Conservation (phyloP, 768 basidiomycete genomes). For the Leccinellum luteum region DNA sequence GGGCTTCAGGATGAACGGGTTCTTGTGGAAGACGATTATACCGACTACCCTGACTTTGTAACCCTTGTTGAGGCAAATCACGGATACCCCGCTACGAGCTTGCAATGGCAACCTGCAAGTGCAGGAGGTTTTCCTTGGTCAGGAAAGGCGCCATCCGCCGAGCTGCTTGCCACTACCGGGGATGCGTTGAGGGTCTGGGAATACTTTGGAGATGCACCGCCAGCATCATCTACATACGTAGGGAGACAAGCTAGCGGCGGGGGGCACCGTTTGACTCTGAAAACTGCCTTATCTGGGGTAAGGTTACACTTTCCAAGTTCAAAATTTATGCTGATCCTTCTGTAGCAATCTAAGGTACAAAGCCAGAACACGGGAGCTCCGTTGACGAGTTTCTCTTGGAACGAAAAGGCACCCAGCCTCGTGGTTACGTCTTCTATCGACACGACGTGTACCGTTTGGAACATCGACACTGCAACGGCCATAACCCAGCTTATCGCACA, state of each 20-base stretch:
- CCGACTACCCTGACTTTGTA: slow-evolving; percentile 82
- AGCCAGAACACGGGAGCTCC: slow-evolving; percentile 82
- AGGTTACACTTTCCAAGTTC: slow-evolving; percentile 29
- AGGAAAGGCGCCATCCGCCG: slow-evolving; percentile 63
- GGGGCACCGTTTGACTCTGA: slow-evolving; percentile 66
- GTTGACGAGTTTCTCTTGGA: slow-evolving; percentile 97
- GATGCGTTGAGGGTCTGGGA: slow-evolving; percentile 94
- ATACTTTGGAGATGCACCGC: slow-evolving; percentile 65
- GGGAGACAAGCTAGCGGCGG: slow-evolving; percentile 57
- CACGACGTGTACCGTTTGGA: slow-evolving; percentile 99
- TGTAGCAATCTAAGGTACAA: slow-evolving; percentile 86
- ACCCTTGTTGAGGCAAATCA: slow-evolving; percentile 82
- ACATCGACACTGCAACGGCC: slow-evolving; percentile 89
- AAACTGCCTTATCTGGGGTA: slow-evolving; percentile 81
- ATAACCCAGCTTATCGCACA: slow-evolving; percentile 98
- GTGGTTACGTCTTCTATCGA: slow-evolving; percentile 98
- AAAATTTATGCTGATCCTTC: slow-evolving; percentile 12
- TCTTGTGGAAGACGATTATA: slow-evolving; percentile 81
- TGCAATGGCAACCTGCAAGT: slow-evolving; percentile 89
- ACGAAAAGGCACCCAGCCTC: slow-evolving; percentile 83
- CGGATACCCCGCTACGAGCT: slow-evolving; percentile 88
- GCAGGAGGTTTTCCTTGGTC: slow-evolving; percentile 64
- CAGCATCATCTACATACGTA: slow-evolving; percentile 61
- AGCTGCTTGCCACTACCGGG: slow-evolving; percentile 90
- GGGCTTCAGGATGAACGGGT: slow-evolving; percentile 84